Evolutionary conservation across 257 asterid genomes (phyloP), one percentile per base, ranked within the genome.

Genomic region (Solanum chilense): DNA sequence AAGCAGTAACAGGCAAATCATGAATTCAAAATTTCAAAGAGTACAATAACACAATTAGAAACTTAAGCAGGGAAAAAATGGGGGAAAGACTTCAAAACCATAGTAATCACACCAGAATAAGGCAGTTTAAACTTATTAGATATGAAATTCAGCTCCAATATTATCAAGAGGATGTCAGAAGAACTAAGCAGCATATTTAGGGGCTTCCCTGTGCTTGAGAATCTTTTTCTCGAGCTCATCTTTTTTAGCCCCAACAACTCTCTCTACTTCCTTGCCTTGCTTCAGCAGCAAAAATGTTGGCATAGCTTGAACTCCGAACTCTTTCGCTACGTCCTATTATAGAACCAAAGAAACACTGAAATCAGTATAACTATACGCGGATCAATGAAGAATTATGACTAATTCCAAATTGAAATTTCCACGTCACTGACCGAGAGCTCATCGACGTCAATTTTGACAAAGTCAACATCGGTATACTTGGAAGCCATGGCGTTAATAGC

Each of bases 391-490:
- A 64, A n/a, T 64, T 64, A 60, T 60, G 29, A 60, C 14, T 60
- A 60, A 60, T 60, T 11, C 33, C 71, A 12, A n/a, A 33, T 18
- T 74, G 56, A 56, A 18, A 39, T 74, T 39, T n/a, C 39, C 12
- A 44, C 52, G 12, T 6, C 25, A 86, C 98, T 13, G 87, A 96
- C 98, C 20, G 94, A 78, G 88, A 95, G 95, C 87, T 95, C 93
- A 45, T 96, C 99, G 12, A 94, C 98, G 56, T 96, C 99, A 77
- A 96, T 93, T 91, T 96, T 95, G 87, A 91, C 91, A 82, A 96
- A 96, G 82, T 95, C 98, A 21, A 95, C 97, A 83, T 95, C 92
- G 21, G 96, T 42, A 87, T 86, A 96, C 85, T 90, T 94, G 83
- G 83, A 37, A n/a, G 99, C 88, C 95, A 96, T 82, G 5, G 68